These are phyloP conservation scores for Daedaleopsis sinensis DNA, from an alignment of 768 basidiomycete genomes.

Conservation along the genomic window DNA sequence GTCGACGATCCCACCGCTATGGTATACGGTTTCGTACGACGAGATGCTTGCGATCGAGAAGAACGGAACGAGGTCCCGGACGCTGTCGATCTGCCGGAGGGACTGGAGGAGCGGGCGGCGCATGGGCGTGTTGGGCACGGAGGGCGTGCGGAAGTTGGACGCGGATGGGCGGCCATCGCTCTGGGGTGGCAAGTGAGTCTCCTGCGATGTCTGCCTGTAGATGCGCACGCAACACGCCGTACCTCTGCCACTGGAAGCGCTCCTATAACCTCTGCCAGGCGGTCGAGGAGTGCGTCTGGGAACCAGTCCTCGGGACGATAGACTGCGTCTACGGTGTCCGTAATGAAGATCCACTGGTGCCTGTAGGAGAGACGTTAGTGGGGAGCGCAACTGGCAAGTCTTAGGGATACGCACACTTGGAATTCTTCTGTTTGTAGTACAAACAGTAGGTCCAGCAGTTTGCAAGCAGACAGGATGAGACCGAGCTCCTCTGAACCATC, in stretches of 20 bases:
- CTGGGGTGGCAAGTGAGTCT: slow-evolving; percentile 26
- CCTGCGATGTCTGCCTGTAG: slow-evolving; percentile 36
- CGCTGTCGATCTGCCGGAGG: slow-evolving; percentile 77
- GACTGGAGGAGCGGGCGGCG: slow-evolving; percentile 75
- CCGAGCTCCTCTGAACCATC: slow-evolving; percentile 87
- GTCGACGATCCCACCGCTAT: slow-evolving; percentile 78
- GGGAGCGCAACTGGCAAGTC: too few relatives aligned
- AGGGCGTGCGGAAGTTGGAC: slow-evolving; percentile 16
- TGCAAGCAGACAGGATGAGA: slow-evolving; percentile 86
- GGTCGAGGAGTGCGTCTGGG: slow-evolving; percentile 90
- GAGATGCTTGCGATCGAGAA: slow-evolving; percentile 88
- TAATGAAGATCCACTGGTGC: slow-evolving; percentile 99
- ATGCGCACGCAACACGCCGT: not conserved
- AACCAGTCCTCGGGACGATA: slow-evolving; percentile 83
- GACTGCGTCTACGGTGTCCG: slow-evolving; percentile 94
- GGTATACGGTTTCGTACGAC: slow-evolving; percentile 90
- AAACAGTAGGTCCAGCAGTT: slow-evolving; percentile 91
- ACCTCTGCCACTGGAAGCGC: slow-evolving; percentile 56
- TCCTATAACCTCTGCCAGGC: slow-evolving; percentile 81
- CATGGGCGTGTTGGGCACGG: slow-evolving; percentile 41
- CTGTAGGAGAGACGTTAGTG: slow-evolving; percentile 37
- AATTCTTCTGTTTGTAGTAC: slow-evolving; percentile 96
- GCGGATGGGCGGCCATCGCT: slow-evolving; percentile 21
- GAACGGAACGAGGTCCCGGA: slow-evolving; percentile 87
- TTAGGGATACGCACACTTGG: slow-evolving; percentile 68